These are phyloP conservation scores for Penicilliopsis zonata DNA, from an alignment of 495 filamentous ascomycete genomes.

Conservation along the genomic window DNA sequence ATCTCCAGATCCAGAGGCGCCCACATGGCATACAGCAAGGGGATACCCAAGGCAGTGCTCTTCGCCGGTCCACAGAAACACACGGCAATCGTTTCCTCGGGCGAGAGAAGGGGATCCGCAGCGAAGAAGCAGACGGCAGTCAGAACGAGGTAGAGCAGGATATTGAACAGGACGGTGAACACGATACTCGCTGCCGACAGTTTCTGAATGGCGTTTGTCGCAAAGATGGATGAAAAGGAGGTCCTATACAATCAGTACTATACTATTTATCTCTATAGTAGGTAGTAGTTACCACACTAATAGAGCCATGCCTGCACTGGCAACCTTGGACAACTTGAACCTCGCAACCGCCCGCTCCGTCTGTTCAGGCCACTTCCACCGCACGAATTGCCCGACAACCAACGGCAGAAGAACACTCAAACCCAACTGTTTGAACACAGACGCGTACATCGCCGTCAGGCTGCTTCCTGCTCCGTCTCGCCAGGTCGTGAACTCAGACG, in stretches of 20 bases:
- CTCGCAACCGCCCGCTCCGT: slow-evolving; percentile 27
- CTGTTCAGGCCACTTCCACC: slow-evolving; percentile 34
- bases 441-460: slow-evolving; percentile 36
- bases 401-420: slow-evolving; percentile 38
- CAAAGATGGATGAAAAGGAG: slow-evolving; percentile 43
- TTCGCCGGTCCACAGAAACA: slow-evolving; percentile 48
- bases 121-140: slow-evolving; percentile 36
- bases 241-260: too few species aligned
- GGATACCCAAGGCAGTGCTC: slow-evolving; percentile 42
- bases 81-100: slow-evolving; percentile 38
- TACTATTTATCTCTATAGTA: too few species aligned
- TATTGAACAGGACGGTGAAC: slow-evolving; percentile 41
- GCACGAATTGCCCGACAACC: slow-evolving; percentile 33
- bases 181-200: slow-evolving; percentile 34
- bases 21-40: slow-evolving; percentile 43
- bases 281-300: slow-evolving; percentile 34
- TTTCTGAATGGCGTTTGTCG: slow-evolving; percentile 35
- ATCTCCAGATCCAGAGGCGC: slow-evolving; percentile 32
- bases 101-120: slow-evolving; percentile 28
- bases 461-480: slow-evolving; percentile 25
- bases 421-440: slow-evolving; percentile 39
- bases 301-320: slow-evolving; percentile 32
- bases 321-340: slow-evolving; percentile 33
- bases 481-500: slow-evolving; percentile 31
- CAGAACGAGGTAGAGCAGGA: slow-evolving; percentile 38